phyloP scores from a whole-genome alignment of 2,329 filamentous ascomycete genomes.

The Tolypocladium pustulatum region DNA sequence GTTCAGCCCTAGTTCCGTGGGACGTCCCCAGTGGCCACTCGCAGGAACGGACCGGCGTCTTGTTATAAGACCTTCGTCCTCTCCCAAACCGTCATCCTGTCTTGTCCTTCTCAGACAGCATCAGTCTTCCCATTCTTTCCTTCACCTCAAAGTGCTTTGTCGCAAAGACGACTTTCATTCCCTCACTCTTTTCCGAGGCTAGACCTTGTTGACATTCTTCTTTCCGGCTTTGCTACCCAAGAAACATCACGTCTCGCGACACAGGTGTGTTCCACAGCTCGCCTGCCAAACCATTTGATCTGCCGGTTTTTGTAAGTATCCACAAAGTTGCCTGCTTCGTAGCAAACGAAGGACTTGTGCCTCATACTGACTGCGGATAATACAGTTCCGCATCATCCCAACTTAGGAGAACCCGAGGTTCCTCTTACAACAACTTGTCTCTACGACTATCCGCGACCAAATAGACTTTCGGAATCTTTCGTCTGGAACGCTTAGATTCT shows the following conservation, averaged over 20 bases:
- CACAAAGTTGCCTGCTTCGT: background rate
- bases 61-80: slow-evolving; percentile 6
- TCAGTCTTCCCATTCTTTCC: slow-evolving; percentile 5
- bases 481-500: slow-evolving; percentile 20
- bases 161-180: slow-evolving; percentile 22
- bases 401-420: background rate
- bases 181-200: slow-evolving; percentile 18
- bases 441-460: slow-evolving; percentile 13
- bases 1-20: slow-evolving; percentile 2
- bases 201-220: slow-evolving; percentile 21
- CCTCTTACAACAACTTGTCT: slow-evolving; percentile 4
- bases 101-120: slow-evolving; percentile 3
- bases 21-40: background rate
- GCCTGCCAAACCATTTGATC: background rate
- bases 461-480: slow-evolving; percentile 10
- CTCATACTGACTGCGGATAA: background rate
- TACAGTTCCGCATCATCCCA: background rate
- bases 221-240: slow-evolving; percentile 11
- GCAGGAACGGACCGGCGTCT: background rate
- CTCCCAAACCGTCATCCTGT: background rate
- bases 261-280: background rate
- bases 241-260: slow-evolving; percentile 5
- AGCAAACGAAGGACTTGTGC: background rate
- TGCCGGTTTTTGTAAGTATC: background rate
- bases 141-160: slow-evolving; percentile 10